A percentile compares a stretch with the other conserved stretches of the same genome.
Evolutionary conservation across 345 rosid genomes (phyloP).

Genomic region (Toxicodendron radicans): DNA sequence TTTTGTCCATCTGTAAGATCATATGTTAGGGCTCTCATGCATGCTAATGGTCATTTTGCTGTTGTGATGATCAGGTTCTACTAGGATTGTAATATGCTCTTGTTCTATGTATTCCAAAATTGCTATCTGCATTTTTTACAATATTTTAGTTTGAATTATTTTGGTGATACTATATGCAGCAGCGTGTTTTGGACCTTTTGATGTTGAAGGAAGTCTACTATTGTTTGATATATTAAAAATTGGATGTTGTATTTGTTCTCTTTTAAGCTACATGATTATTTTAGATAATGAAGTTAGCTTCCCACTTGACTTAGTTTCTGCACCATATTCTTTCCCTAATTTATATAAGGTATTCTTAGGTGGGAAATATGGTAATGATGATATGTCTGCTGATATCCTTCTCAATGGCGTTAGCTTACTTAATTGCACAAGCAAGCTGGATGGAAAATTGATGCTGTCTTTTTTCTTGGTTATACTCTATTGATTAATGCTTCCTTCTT

Average conservation of each 20-base stretch:
- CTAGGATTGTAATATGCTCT: neutral
- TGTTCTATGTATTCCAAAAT: neutral
- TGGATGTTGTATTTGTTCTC: too few relatives aligned
- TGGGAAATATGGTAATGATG: too few relatives aligned
- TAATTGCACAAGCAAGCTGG: neutral
- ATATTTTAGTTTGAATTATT: neutral
- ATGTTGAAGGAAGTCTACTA: too few relatives aligned
- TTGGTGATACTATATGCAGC: neutral
- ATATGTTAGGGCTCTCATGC: neutral
- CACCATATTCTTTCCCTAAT: neutral
- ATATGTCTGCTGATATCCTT: neutral
- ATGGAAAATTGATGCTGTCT: neutral
- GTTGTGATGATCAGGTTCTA: neutral
- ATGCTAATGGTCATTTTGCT: neutral
- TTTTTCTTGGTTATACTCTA: neutral
- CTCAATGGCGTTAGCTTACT: neutral
- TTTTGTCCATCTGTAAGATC: too few relatives aligned
- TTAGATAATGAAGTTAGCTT: neutral
- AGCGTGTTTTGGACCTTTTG: too few relatives aligned
- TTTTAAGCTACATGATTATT: neutral
- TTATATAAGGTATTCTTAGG: neutral
- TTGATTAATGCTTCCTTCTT: neutral
- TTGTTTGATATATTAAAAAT: too few relatives aligned
- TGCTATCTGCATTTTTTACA: neutral
- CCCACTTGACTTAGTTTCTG: neutral